A percentile compares a stretch with the other conserved stretches of the same genome.
Evolutionary conservation across 2,329 filamentous ascomycete species (phyloP).

Genomic region (Aureobasidium sp.): DNA sequence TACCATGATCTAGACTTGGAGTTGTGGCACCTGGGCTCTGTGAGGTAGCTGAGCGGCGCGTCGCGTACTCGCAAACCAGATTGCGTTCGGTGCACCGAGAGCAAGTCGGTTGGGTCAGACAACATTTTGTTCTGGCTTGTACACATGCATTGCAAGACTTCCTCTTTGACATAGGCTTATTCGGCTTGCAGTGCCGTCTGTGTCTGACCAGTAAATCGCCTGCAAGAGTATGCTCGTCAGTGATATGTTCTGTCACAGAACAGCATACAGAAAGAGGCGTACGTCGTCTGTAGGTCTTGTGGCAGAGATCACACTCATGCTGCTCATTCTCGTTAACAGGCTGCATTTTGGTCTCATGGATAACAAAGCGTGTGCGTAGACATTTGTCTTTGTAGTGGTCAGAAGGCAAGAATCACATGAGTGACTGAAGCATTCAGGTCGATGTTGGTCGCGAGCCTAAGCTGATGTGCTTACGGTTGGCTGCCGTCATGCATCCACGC

Average conservation of each 20-base stretch:
- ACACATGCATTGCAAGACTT: not conserved
- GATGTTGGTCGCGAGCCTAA: too few relatives aligned
- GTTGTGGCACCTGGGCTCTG: not conserved
- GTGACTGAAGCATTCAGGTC: too few relatives aligned
- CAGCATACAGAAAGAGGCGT: not conserved
- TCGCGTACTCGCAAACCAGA: not conserved
- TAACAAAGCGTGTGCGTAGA: too few relatives aligned
- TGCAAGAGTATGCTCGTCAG: not conserved
- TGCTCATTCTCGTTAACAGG: not conserved
- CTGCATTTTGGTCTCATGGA: not conserved
- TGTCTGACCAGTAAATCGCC: not conserved
- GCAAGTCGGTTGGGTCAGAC: not conserved
- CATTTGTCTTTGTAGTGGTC: too few relatives aligned
- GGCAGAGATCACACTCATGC: not conserved
- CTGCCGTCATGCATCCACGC: too few relatives aligned
- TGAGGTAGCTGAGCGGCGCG: not conserved
- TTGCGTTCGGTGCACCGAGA: not conserved
- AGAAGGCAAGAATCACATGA: too few relatives aligned
- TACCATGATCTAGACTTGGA: not conserved
- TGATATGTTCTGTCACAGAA: not conserved
- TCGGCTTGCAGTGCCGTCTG: not conserved
- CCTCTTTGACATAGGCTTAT: not conserved
- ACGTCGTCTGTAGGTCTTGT: not conserved
- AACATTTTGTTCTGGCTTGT: not conserved
- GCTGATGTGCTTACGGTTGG: too few relatives aligned